These are phyloP conservation scores for Herpotrichia juniperi DNA, from an alignment of 2,329 filamentous ascomycete species.

Conservation along the genomic window DNA sequence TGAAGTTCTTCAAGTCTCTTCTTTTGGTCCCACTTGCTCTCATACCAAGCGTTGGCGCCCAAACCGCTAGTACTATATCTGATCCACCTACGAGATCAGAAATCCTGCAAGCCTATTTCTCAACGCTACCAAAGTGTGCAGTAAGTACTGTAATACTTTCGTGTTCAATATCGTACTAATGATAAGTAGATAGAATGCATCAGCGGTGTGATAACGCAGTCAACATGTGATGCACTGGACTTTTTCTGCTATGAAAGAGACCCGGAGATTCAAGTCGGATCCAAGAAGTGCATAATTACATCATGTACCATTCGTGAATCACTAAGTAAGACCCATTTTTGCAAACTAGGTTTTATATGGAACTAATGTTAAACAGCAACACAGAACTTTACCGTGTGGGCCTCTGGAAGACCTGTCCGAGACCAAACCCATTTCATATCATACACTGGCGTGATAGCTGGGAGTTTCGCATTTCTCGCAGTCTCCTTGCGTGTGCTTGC, in stretches of 20 bases:
- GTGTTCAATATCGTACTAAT: no score
- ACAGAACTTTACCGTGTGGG: conserved; percentile 47
- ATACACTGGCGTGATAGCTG: conserved; percentile 38
- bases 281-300: conserved; percentile 25
- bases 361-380: conserved; percentile 32
- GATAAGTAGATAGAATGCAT: neutral
- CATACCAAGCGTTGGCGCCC: no score
- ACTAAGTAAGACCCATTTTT: conserved; percentile 23
- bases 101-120: no score
- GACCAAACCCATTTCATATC: conserved; percentile 44
- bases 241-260: conserved; percentile 30
- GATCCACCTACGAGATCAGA: no score
- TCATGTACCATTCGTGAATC: conserved; percentile 31
- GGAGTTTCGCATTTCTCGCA: conserved; percentile 40
- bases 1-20: no score
- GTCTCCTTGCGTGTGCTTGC: conserved; percentile 44
- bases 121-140: no score
- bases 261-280: conserved; percentile 16
- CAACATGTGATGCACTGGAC: conserved; percentile 28
- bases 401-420: conserved; percentile 43
- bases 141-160: no score
- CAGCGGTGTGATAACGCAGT: neutral
- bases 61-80: no score
- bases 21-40: no score
- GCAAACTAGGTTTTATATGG: neutral